Percentiles rank a stretch among this genome's conserved stretches.
These are phyloP conservation scores for Panicum hallii DNA, from an alignment of 202 grass and related monocot genomes.

Conservation along the genomic window DNA sequence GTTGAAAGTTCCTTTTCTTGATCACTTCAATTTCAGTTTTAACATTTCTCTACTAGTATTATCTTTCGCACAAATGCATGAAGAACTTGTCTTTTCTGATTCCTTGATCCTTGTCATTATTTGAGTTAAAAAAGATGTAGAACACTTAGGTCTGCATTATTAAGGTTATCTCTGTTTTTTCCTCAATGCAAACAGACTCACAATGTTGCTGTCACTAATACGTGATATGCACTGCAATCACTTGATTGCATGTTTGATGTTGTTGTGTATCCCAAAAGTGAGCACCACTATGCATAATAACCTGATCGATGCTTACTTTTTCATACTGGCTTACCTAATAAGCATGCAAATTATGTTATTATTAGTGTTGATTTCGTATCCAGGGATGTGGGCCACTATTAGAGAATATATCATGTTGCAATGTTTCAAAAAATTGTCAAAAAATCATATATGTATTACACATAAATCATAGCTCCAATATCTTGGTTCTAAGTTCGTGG, in stretches of 20 bases:
- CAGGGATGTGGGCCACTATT: neutral
- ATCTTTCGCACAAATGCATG: neutral
- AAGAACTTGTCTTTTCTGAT: neutral
- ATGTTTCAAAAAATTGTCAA: neutral
- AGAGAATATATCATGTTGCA: neutral
- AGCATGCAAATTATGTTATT: neutral
- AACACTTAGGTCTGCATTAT: neutral
- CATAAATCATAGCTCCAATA: neutral
- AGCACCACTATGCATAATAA: conserved; percentile 7
- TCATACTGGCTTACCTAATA: conserved; percentile 19
- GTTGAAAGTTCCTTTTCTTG: neutral
- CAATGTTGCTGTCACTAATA: conserved; percentile 15
- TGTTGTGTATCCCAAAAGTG: conserved; percentile 6
- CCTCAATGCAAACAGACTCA: neutral
- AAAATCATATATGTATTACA: neutral
- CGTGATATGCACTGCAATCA: neutral
- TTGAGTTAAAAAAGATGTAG: conserved; percentile 14
- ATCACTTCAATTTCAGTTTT: neutral
- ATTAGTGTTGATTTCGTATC: neutral
- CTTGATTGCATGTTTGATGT: conserved; percentile 14
- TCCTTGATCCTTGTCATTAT: neutral
- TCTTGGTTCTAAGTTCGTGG: neutral
- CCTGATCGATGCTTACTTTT: conserved; percentile 8
- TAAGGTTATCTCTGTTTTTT: neutral
- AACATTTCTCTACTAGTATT: neutral